Percentiles rank a stretch among this genome's conserved stretches.
Evolutionary conservation across 495 filamentous ascomycete species (phyloP).

Genomic region (Penicillium salamii): DNA sequence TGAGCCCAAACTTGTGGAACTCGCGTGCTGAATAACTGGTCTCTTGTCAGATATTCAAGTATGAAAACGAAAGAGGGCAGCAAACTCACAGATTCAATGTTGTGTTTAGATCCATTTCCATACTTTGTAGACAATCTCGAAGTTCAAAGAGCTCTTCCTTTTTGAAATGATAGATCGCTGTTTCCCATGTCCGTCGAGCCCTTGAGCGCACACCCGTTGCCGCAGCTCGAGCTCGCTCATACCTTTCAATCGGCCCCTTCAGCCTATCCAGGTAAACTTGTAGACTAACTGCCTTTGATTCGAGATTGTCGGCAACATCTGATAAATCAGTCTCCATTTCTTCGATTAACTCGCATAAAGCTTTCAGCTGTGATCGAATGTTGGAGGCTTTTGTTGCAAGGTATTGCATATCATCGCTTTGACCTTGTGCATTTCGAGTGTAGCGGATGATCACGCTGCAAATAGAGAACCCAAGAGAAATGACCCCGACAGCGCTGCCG

Average conservation of each 20-base stretch:
- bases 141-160: constrained; percentile 9
- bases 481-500: constrained; percentile 5
- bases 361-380: background rate
- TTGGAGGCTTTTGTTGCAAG: background rate
- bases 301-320: background rate
- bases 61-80: no score
- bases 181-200: background rate
- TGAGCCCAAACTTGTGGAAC: background rate
- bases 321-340: background rate
- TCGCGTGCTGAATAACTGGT: constrained; percentile 3
- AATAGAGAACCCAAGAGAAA: constrained; percentile 1
- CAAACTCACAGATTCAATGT: constrained; percentile 1
- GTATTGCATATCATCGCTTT: background rate
- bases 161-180: constrained; percentile 1
- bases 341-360: constrained; percentile 1
- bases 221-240: background rate
- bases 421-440: background rate
- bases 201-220: no score
- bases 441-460: background rate
- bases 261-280: background rate
- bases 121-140: constrained; percentile 1
- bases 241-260: background rate
- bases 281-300: background rate
- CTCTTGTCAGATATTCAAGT: no score
- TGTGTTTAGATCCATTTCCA: background rate